Evolutionary conservation across 2,329 filamentous ascomycete species (phyloP), one percentile per base, ranked within the genome.

Genomic region (Mollisia scopiformis): DNA sequence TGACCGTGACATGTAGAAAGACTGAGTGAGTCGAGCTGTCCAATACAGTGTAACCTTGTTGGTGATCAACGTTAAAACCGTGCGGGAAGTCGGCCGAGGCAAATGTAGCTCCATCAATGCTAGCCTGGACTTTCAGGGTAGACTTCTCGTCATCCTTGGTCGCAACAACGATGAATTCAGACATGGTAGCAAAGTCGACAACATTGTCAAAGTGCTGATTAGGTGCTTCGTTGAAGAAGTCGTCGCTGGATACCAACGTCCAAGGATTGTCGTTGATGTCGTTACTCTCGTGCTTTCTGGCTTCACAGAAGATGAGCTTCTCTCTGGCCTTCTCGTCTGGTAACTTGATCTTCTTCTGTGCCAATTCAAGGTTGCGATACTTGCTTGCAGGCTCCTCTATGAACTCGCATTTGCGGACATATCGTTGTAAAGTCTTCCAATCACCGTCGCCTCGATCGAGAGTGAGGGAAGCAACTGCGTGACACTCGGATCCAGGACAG

Each of bases 21-120:
- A 99, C 84, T 1, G 95, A 91, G 75, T 98, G 94, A 0, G 93
- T 97, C 1, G 92, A 95, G 76, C 93, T 97, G 74, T 97, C 93
- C 30, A 99, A 82, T 2, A 98, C 91, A 0, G 95, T 99, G 76
- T 97, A 99, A 27, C 88, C 90, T 67, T 88, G 88, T 72, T 94
- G 87, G 69, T 92, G 88, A 16, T 86, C 82, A 37, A 95, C 87
- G 59, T 90, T 80, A 73, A 98, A 92, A 72, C 95, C 94, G 65
- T 84, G 83, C 1, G 95, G 96, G 77, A 98, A 98, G 55, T 90
- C 83, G 13, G 93, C 93, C 62, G 89, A 82, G 0, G 94, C 93
- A 70, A 95, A 99, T 6, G 80, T 86, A 64, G 84, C 82, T 57
- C 93, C 96, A 72, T 99, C 92, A 46, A 98, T 81, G 73, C 92